Evolutionary conservation across 2,329 filamentous ascomycete species (phyloP).

Genomic region (Zymoseptoria pseudotritici): DNA sequence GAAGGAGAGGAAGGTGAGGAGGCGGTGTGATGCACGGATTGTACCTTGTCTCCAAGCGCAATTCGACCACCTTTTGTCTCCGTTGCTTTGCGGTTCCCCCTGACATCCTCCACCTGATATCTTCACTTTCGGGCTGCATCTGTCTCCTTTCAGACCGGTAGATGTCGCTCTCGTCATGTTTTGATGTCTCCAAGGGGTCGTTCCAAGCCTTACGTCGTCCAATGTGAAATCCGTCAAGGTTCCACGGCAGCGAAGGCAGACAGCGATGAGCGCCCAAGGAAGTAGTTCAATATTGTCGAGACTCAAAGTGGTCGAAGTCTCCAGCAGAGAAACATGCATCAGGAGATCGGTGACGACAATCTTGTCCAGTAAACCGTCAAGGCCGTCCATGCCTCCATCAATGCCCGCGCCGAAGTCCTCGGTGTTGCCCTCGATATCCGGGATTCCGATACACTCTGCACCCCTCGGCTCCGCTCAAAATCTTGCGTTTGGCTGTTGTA

Average conservation of each 20-base stretch:
- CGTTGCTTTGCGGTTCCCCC: not conserved
- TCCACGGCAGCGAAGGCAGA: not conserved
- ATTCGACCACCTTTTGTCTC: not conserved
- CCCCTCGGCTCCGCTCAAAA: no score
- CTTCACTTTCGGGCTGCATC: not conserved
- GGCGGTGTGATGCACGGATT: not conserved
- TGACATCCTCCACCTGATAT: not conserved
- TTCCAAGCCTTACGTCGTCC: not conserved
- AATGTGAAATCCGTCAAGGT: not conserved
- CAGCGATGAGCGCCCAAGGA: not conserved
- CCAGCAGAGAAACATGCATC: not conserved
- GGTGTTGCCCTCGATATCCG: no score
- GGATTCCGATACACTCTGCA: no score
- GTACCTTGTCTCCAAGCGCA: not conserved
- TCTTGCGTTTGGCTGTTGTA: no score
- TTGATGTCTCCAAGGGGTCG: not conserved
- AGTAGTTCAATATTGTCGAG: not conserved
- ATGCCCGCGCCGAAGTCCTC: no score
- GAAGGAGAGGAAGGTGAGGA: not conserved
- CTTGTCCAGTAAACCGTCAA: no score
- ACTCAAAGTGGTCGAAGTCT: not conserved
- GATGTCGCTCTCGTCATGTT: not conserved
- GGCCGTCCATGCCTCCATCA: no score
- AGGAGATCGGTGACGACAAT: no score
- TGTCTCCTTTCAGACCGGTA: no score